Evolutionary conservation across 441 rosid species (phyloP), one percentile per base, ranked within the genome.

Genomic region (Jatropha podagrica): DNA sequence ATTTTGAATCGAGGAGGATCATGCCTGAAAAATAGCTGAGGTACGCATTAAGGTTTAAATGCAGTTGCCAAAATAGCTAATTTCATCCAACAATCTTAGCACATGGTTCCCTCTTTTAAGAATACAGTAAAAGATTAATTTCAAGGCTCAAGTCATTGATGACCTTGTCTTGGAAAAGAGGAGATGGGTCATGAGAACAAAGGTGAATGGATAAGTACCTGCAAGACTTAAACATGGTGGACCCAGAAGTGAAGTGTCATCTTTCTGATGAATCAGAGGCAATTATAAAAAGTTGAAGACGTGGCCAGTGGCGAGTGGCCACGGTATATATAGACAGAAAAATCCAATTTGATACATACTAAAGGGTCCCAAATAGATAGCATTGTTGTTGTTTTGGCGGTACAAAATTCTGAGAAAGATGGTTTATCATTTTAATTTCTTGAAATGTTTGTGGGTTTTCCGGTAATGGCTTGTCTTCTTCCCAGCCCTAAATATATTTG

Each of bases 341-440:
- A 7, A 58, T 40, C 52, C 58, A 54, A 54, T 52, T 13, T 52
- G 56, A 48, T 48, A 48, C 4, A 48, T 10, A 48, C 32, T 48
- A 48, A 23, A 26, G 66, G 76, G 69, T 63, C 69, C 76, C 69
- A 14, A 73, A n/a, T 55, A 51, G 69, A 64, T 63, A 44, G 18
- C 76, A 51, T 13, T 64, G 38, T 7, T 73, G 75, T 15, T 37
- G 58, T 61, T 61, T 20, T 12, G n/a, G 32, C 14, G 55, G 65
- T 56, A 27, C 38, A 23, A 41, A 41, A 46, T 5, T 72, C n/a
- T 9, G 44, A 20, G 55, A 11, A 68, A 2, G 7, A 23, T 48
- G 15, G 9, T 18, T 32, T 37, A 38, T 38, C 46, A 64, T 10
- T 11, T 0, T 1, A n/a, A 18, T 2, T 9, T 9, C 66, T 62